Base-by-base conservation (phyloP, 139 green algal genomes). In the Asterochloris sp. region DNA sequence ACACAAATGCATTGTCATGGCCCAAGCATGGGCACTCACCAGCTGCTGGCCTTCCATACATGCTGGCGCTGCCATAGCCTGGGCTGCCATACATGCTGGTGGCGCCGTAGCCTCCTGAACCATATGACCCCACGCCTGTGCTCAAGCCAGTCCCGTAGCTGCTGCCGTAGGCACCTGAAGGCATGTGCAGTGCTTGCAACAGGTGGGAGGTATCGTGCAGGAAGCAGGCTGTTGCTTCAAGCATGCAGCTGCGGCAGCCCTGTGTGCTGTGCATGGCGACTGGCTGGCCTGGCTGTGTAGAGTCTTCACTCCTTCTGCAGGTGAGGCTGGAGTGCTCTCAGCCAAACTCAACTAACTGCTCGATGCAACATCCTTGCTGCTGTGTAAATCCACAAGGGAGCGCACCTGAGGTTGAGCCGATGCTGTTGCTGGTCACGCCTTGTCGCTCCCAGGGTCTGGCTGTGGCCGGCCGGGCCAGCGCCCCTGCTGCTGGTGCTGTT, bases 181-280 rank as follows among this genome's bases (percentile, higher is more conserved):
- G 38, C 38, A 54, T 54, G 38, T 54, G 38, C 38, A 54, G 38
- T 54, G 38, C 38, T 54, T 10, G 38, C 38, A 54, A 54, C 38
- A 54, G 38, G 38, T 54, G 38, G 38, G 38, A 54, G 38, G 38
- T 54, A 54, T 54, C 38, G 6, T 54, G 38, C 38, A 54, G 6
- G 38, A 54, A 54, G 38, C 38, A 54, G 38, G 38, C 38, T 54
- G 38, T 6, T 54, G 38, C 38, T 54, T 6, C 38, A 54, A 10
- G 21, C 66, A 71, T 26, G 4, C 60, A 47, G 38, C 60, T 24
- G 27, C 26, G 66, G 54, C 24, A 69, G n/a, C 75, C 83, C 66
- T 89, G 85, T 79, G 81, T 79, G 19, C 84, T 84, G 29, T 82
- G 81, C 23, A 82, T 26, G 26, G 88, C 86, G 75, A 91, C 90